phyloP scores from a whole-genome alignment of 192 early-diverging fungal species.

The Umbelopsis ramanniana region DNA sequence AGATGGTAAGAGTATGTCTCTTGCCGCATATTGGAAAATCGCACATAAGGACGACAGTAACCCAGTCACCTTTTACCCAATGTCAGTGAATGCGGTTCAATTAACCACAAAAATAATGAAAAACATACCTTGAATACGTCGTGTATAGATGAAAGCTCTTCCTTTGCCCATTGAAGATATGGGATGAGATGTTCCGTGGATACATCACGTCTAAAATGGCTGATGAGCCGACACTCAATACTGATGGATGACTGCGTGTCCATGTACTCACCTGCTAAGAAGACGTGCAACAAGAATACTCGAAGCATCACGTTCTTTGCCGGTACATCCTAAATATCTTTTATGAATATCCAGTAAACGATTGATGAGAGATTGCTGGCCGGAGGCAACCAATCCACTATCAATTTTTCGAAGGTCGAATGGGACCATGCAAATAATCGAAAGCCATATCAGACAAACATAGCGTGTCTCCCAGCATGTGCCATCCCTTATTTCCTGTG shows the following conservation, averaged over 20 bases:
- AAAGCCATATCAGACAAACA: constrained; percentile 88
- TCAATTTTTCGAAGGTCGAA: constrained; percentile 92
- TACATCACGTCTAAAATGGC: constrained; percentile 65
- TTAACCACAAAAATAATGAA: neutral
- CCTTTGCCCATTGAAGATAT: constrained; percentile 76
- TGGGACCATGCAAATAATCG: constrained; percentile 93
- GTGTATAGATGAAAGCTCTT: constrained; percentile 30
- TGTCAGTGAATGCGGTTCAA: neutral
- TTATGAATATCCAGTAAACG: constrained; percentile 73
- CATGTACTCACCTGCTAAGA: constrained; percentile 65
- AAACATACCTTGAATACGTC: constrained; percentile 58
- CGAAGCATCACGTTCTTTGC: constrained; percentile 89
- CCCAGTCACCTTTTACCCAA: constrained; percentile 49
- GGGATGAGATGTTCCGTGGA: constrained; percentile 56
- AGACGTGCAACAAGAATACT: constrained; percentile 82
- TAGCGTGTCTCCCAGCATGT: constrained; percentile 80
- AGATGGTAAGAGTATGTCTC: constrained; percentile 63
- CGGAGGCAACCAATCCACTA: constrained; percentile 47
- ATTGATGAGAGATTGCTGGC: constrained; percentile 64
- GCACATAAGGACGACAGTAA: constrained; percentile 68
- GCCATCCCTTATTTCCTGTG: constrained; percentile 26
- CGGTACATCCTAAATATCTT: constrained; percentile 65
- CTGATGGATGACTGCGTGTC: no score
- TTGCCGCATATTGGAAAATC: constrained; percentile 71
- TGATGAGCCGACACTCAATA: no score